Conservation (phyloP, 805 yeast genomes). For the Priceomyces medius region DNA sequence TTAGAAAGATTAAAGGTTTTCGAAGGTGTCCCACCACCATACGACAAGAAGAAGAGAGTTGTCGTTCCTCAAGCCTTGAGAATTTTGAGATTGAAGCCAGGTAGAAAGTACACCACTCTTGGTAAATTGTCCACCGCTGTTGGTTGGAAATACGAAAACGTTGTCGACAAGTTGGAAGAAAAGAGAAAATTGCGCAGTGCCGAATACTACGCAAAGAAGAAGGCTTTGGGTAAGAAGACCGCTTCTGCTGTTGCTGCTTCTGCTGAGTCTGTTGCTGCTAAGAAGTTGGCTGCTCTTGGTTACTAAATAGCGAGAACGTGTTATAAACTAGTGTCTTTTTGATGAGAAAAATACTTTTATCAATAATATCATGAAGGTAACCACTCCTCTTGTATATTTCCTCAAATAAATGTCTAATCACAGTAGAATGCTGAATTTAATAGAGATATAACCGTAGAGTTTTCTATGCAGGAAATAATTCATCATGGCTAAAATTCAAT, state of each 20-base stretch:
- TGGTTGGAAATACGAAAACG: slow-evolving; percentile 99
- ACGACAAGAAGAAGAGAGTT: slow-evolving; percentile 99
- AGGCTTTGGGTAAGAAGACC: slow-evolving; percentile 90
- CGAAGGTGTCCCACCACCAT: slow-evolving; percentile 99
- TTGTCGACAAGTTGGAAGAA: slow-evolving; percentile 96
- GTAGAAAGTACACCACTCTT: slow-evolving; percentile 99
- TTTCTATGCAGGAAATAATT: too few relatives aligned
- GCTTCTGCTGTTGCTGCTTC: slow-evolving; percentile 81
- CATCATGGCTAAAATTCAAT: too few relatives aligned
- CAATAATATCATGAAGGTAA: slow-evolving; percentile 6
- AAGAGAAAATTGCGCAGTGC: slow-evolving; percentile 99
- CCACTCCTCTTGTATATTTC: slow-evolving; percentile 6
- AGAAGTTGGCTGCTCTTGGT: slow-evolving; percentile 95
- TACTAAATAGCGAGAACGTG: slow-evolving; percentile 56
- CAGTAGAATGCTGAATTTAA: not conserved
- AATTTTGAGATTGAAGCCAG: slow-evolving; percentile 98
- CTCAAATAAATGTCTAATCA: slow-evolving; percentile 6
- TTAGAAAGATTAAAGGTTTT: slow-evolving; percentile 98
- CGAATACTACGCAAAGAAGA: slow-evolving; percentile 99
- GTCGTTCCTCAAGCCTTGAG: slow-evolving; percentile 99
- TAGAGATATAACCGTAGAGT: too few relatives aligned
- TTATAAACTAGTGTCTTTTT: slow-evolving; percentile 3
- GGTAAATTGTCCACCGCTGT: slow-evolving; percentile 95
- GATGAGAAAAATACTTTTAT: not conserved
- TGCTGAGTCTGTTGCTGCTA: slow-evolving; percentile 87